These are phyloP conservation scores for Stagonosporopsis cucurbitacearum DNA, from an alignment of 2,329 filamentous ascomycete species.

Conservation along the genomic window DNA sequence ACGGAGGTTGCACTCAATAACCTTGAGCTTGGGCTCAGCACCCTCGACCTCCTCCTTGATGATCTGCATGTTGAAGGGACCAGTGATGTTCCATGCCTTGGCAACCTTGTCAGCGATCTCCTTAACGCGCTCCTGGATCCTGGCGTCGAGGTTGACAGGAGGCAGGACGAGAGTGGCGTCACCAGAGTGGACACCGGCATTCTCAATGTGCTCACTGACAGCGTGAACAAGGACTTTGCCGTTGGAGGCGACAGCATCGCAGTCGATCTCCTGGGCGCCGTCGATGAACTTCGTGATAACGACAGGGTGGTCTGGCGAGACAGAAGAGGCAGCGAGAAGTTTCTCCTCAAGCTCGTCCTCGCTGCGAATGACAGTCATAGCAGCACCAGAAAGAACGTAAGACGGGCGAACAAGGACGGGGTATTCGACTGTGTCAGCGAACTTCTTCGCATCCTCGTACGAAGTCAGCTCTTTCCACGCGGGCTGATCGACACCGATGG, in stretches of 20 bases:
- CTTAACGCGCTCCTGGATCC: constrained; percentile 85
- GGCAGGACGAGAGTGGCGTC: constrained; percentile 95
- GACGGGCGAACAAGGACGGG: constrained; percentile 93
- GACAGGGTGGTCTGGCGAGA: constrained; percentile 95
- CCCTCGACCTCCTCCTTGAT: constrained; percentile 87
- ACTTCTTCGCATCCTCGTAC: constrained; percentile 83
- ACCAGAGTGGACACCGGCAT: constrained; percentile 96
- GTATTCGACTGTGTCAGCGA: constrained; percentile 85
- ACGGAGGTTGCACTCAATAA: constrained; percentile 97
- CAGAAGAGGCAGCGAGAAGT: constrained; percentile 85
- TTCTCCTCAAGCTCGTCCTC: constrained; percentile 92
- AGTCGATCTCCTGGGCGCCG: constrained; percentile 93
- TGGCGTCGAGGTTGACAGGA: constrained; percentile 77
- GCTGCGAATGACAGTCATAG: constrained; percentile 95
- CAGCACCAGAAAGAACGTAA: constrained; percentile 95
- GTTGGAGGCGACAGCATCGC: constrained; percentile 86
- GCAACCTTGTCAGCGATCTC: constrained; percentile 96
- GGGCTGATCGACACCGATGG: constrained; percentile 94
- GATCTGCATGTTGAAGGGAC: constrained; percentile 99
- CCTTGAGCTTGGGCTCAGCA: constrained; percentile 80
- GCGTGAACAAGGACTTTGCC: constrained; percentile 91
- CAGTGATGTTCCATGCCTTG: constrained; percentile 95
- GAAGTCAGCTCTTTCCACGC: constrained; percentile 98
- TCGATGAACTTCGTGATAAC: constrained; percentile 99
- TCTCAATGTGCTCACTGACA: constrained; percentile 93